A percentile compares a stretch with the other conserved stretches of the same genome.
Evolutionary conservation across 331 rosid genomes (phyloP).

Genomic region (Cydonia oblonga): DNA sequence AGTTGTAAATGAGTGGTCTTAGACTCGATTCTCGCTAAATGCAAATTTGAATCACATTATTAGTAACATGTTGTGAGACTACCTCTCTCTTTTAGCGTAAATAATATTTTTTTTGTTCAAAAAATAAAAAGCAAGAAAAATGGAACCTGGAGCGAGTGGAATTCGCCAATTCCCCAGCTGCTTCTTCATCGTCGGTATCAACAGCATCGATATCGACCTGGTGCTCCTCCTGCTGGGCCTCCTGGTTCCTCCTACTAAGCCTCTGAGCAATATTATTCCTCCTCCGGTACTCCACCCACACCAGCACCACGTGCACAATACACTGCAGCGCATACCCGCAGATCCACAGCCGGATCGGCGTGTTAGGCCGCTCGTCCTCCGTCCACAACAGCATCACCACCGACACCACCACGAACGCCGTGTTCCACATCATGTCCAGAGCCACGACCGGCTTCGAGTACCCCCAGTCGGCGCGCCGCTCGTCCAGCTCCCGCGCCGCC

Average conservation of each 20-base stretch:
- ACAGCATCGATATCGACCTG: constrained; percentile 7
- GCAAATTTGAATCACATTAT: too few species aligned
- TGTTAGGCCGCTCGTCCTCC: constrained; percentile 39
- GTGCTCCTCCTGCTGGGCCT: constrained; percentile 8
- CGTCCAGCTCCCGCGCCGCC: constrained; percentile 83
- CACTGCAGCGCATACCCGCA: constrained; percentile 76
- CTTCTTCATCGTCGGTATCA: constrained; percentile 45
- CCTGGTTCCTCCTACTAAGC: constrained; percentile 19
- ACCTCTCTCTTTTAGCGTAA: too few species aligned
- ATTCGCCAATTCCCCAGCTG: constrained; percentile 10
- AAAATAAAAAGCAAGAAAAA: too few species aligned
- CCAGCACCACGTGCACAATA: constrained; percentile 64
- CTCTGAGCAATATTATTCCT: constrained; percentile 27
- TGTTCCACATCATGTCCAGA: constrained; percentile 76
- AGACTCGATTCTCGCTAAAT: too few species aligned
- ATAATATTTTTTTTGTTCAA: too few species aligned
- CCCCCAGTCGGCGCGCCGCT: constrained; percentile 92
- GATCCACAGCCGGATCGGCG: constrained; percentile 82
- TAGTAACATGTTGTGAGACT: too few species aligned
- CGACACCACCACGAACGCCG: constrained; percentile 67
- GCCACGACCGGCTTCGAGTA: constrained; percentile 95
- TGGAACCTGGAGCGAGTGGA: constrained; percentile 13
- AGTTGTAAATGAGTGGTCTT: too few species aligned
- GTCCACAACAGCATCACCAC: constrained; percentile 45
- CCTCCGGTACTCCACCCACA: constrained; percentile 62